Base-by-base conservation (phyloP, 169 alveolate species). In the Plasmodium coatneyi region DNA sequence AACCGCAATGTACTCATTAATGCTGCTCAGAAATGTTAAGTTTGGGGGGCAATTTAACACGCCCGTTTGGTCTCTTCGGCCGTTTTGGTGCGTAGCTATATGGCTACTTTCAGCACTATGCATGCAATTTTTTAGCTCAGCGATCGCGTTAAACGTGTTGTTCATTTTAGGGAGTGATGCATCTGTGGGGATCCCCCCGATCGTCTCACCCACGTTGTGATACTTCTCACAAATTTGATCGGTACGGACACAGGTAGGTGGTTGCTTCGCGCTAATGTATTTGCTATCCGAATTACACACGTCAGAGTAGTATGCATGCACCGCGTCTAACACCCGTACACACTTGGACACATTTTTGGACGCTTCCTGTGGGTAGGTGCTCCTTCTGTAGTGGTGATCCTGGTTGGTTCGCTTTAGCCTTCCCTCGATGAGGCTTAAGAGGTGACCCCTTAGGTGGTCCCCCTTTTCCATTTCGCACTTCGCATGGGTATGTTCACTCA, bases 281-380 rank as follows among this genome's bases (percentile, higher is more conserved):
- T 60, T 0, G 25, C 14, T 19, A 60, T n/a, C 7, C 2, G 74
- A 19, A 60, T 19, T 60, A 25, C 34, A 60, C 34, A 16, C 10
- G n/a, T 60, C 74, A 1, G 14, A n/a, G 14, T 60, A 60, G 32
- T 60, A 60, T n/a, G 25, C 34, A 60, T 14, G 2, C 34, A 60
- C 34, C 10, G 14, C 32, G 74, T 60, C 74, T 14, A 60, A 60
- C 39, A 74, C 56, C 34, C 28, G 19, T 84, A 84, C 46, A n/a
- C 84, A 84, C 2, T 84, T 74, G 22, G 10, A 32, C 56, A 74
- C 16, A 39, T 84, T 43, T 30, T 34, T 84, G 46, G 71, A 74
- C 25, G 16, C 39, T 28, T 34, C 66, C 19, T 12, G 6, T 72
- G 39, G 6, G 12, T 9, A n/a, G 39, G 22, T 72, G 25, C 5